Conservation (phyloP, 208 protist species). For the Wallacemonas sp. region DNA sequence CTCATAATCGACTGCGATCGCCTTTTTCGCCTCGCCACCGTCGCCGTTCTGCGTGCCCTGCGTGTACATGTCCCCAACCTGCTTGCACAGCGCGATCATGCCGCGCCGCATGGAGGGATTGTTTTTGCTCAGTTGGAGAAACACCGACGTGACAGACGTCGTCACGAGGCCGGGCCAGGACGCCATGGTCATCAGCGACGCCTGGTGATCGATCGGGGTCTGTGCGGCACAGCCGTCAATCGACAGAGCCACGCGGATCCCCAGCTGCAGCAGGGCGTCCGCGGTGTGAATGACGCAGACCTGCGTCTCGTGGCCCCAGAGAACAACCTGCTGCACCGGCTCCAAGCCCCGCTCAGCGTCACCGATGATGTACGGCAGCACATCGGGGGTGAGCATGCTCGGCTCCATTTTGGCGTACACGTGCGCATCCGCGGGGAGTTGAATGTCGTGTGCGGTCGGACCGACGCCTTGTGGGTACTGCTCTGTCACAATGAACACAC, state of each 20-base stretch:
- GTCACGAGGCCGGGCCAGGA: constrained; percentile 40
- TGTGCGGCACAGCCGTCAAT: constrained; percentile 49
- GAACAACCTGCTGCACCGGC: constrained; percentile 66
- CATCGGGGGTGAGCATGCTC: constrained; percentile 49
- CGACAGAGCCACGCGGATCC: constrained; percentile 26
- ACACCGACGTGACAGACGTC: constrained; percentile 20
- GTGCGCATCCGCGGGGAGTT: constrained; percentile 33
- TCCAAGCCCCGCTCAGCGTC: constrained; percentile 25
- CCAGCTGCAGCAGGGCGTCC: constrained; percentile 51
- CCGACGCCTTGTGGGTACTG: constrained; percentile 52
- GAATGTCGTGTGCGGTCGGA: constrained; percentile 28
- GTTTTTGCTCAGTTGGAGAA: constrained; percentile 36
- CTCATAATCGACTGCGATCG: no score
- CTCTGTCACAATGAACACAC: constrained; percentile 54
- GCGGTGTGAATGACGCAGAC: constrained; percentile 71
- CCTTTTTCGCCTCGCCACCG: background rate
- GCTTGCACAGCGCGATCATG: background rate
- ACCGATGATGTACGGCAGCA: constrained; percentile 35
- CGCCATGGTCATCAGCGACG: constrained; percentile 34
- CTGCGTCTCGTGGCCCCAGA: constrained; percentile 77
- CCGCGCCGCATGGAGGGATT: constrained; percentile 5
- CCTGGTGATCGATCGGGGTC: constrained; percentile 23
- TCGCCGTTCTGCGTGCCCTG: background rate
- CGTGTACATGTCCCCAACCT: background rate
- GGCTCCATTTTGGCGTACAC: constrained; percentile 47